These are phyloP conservation scores for Chaetomidium leptoderma DNA, from an alignment of 495 filamentous ascomycete genomes.

Conservation along the genomic window DNA sequence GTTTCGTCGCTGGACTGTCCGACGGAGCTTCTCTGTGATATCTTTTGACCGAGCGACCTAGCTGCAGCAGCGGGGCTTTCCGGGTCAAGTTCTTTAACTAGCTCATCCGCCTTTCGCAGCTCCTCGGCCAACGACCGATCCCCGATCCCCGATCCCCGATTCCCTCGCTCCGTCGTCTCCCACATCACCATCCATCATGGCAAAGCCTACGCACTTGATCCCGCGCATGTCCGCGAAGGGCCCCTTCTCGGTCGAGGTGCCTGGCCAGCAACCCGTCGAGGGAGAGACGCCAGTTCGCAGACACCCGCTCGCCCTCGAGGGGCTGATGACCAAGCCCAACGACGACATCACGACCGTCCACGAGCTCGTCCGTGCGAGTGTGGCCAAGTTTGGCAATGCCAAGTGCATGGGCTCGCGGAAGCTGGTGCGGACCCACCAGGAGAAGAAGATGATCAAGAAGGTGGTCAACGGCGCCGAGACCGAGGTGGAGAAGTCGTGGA, in stretches of 20 bases:
- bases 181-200: constrained; percentile 16
- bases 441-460: constrained; percentile 97
- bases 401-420: constrained; percentile 78
- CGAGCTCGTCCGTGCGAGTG: constrained; percentile 76
- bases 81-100: background rate
- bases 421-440: constrained; percentile 78
- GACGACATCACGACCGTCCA: constrained; percentile 76
- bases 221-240: constrained; percentile 59
- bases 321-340: constrained; percentile 54
- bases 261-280: constrained; percentile 63
- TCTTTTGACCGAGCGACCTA: constrained; percentile 5
- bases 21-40: background rate
- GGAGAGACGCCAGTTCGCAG: constrained; percentile 92
- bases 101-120: background rate
- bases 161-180: background rate
- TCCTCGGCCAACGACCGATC: background rate
- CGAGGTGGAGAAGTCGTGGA: constrained; percentile 94
- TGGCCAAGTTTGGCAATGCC: constrained; percentile 79
- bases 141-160: background rate
- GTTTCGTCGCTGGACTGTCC: background rate
- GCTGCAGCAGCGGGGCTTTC: background rate
- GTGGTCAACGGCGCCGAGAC: constrained; percentile 82
- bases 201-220: constrained; percentile 54
- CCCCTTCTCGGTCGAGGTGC: constrained; percentile 77
- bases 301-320: constrained; percentile 65